These are phyloP conservation scores for Spinellus fusiger DNA, from an alignment of 192 early-diverging fungal genomes.

Conservation along the genomic window DNA sequence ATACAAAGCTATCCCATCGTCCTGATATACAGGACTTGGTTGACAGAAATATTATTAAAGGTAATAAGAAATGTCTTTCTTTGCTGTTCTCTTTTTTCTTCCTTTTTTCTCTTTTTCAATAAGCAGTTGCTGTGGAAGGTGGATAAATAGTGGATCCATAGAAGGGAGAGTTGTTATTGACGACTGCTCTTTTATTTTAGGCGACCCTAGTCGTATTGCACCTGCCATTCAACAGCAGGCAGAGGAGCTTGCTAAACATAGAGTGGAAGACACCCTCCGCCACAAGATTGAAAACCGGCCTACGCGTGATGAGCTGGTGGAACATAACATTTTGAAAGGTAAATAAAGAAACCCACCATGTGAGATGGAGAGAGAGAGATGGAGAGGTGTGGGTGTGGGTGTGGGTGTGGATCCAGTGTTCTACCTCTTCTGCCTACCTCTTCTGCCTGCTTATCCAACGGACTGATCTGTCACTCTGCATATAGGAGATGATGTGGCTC, in stretches of 20 bases:
- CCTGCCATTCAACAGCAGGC: constrained; percentile 41
- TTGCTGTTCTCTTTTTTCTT: no score
- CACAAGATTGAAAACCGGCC: constrained; percentile 55
- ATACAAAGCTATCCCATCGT: constrained; percentile 40
- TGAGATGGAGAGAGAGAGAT: no score
- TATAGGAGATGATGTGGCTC: no score
- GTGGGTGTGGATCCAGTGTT: no score
- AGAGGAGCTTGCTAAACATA: constrained; percentile 40
- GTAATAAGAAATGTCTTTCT: no score
- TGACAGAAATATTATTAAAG: constrained; percentile 53
- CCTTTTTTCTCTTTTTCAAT: no score
- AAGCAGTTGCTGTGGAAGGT: background rate
- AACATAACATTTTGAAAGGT: constrained; percentile 48
- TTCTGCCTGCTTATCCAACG: no score
- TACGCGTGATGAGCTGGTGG: constrained; percentile 41
- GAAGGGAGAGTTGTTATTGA: no score
- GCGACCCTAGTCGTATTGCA: constrained; percentile 20
- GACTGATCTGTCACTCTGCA: no score
- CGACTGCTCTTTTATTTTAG: no score
- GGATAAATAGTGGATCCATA: background rate
- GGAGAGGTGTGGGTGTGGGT: no score
- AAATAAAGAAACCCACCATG: background rate
- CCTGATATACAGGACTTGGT: constrained; percentile 52
- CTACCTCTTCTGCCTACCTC: no score
- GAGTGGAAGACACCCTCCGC: constrained; percentile 49